Evolutionary conservation across 441 rosid genomes (phyloP).

Genomic region (Populus tomentosa): DNA sequence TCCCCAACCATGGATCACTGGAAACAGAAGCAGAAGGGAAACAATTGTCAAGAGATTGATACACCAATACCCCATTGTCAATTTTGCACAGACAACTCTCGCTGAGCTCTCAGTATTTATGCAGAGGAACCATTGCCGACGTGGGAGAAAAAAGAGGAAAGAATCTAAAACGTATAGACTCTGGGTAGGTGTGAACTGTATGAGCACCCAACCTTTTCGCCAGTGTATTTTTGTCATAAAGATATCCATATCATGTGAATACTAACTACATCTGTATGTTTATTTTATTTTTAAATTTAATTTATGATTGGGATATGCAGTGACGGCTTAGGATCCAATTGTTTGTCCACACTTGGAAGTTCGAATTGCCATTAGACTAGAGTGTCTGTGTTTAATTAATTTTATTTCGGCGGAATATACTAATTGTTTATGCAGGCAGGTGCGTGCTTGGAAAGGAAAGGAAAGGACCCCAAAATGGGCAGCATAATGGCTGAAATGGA

Average conservation of each 20-base stretch:
- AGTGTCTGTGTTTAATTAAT: not conserved
- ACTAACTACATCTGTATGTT: not conserved
- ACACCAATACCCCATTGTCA: constrained; percentile 21
- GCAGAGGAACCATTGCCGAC: not conserved
- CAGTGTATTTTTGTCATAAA: not conserved
- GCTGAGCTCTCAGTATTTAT: not conserved
- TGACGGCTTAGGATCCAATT: not conserved
- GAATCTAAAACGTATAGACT: not conserved
- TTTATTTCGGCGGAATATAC: not conserved
- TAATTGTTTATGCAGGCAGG: not conserved
- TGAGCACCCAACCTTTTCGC: not conserved
- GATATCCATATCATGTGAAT: not conserved
- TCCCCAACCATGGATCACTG: constrained; percentile 52
- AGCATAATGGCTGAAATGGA: not conserved
- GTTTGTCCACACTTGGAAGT: not conserved
- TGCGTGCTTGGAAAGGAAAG: constrained; percentile 25
- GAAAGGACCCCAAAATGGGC: constrained; percentile 4
- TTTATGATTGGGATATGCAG: not conserved
- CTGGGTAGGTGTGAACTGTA: constrained; percentile 23
- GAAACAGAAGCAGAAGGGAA: constrained; percentile 25
- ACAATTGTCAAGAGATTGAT: constrained; percentile 14
- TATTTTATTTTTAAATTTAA: too few species aligned
- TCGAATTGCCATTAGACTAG: not conserved
- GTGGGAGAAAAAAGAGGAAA: not conserved
- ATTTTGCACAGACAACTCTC: not conserved